phyloP scores from a whole-genome alignment of 257 asterid species.

The Fraxinus americana region DNA sequence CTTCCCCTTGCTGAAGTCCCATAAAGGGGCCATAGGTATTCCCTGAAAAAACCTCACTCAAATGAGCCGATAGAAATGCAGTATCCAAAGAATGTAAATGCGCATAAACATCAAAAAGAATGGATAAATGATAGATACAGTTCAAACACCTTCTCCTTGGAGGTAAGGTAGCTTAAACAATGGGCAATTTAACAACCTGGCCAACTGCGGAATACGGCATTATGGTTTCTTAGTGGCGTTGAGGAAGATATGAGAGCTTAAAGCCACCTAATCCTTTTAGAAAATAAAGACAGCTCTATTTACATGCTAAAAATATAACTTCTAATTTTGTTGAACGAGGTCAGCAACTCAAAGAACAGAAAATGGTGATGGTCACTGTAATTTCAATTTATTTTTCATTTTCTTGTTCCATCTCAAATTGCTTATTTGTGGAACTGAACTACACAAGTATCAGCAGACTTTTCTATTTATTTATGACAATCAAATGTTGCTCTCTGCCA shows the following conservation, averaged over 20 bases:
- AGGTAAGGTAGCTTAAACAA: conserved; percentile 2
- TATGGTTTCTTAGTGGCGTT: conserved; percentile 5
- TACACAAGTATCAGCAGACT: conserved; percentile 18
- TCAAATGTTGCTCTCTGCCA: conserved; percentile 14
- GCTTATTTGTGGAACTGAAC: conserved; percentile 14
- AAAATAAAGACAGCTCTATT: background rate
- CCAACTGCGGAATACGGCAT: background rate
- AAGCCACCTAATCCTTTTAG: background rate
- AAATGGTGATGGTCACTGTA: background rate
- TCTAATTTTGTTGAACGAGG: background rate
- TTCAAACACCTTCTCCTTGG: conserved; percentile 8
- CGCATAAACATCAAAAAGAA: conserved; percentile 18
- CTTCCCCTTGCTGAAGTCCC: conserved; percentile 77
- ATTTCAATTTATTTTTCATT: background rate
- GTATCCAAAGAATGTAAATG: conserved; percentile 8
- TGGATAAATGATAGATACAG: background rate
- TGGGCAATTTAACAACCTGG: background rate
- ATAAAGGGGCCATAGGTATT: conserved; percentile 76
- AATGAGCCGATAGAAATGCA: conserved; percentile 12
- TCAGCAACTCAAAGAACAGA: conserved; percentile 1
- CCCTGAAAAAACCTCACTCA: conserved; percentile 58
- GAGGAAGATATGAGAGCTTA: background rate
- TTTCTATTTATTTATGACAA: conserved; percentile 6
- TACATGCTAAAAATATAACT: background rate
- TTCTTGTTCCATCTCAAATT: conserved; percentile 18